Percentiles rank a stretch among this genome's conserved stretches.
Conservation (phyloP, 2,329 filamentous ascomycete genomes). For the Cytospora piceicola region DNA sequence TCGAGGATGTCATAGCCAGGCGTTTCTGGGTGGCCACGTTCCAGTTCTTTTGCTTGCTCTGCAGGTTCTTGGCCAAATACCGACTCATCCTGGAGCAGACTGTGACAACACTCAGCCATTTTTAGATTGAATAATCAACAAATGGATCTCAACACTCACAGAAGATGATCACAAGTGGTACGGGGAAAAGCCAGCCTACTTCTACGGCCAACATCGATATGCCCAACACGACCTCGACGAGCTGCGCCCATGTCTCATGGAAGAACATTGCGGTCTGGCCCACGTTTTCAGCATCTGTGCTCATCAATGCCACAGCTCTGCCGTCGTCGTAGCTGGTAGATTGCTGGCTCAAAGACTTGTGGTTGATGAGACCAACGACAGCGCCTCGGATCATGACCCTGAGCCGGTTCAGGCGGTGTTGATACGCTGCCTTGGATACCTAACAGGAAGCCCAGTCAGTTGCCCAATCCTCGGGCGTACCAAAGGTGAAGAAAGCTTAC, state of each 20-base stretch:
- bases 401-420: constrained; percentile 32
- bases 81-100: constrained; percentile 47
- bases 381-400: constrained; percentile 33
- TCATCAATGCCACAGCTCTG: constrained; percentile 50
- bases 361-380: constrained; percentile 33
- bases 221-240: constrained; percentile 50
- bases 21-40: constrained; percentile 46
- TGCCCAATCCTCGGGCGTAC: background rate
- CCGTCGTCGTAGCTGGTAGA: constrained; percentile 38
- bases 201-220: constrained; percentile 58
- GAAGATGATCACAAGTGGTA: constrained; percentile 50
- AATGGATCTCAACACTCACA: constrained; percentile 20
- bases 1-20: constrained; percentile 40
- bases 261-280: constrained; percentile 39
- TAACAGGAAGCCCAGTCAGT: constrained; percentile 4
- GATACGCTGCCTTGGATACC: constrained; percentile 34
- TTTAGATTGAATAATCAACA: background rate
- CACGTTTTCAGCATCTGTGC: constrained; percentile 51
- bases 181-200: constrained; percentile 51
- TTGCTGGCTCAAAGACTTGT: constrained; percentile 7
- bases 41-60: constrained; percentile 43
- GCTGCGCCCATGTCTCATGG: constrained; percentile 66
- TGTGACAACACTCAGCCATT: constrained; percentile 27
- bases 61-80: constrained; percentile 42
- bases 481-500: constrained; percentile 35